Conservation (phyloP, 192 early-diverging fungal species). For the Thamnidium elegans region DNA sequence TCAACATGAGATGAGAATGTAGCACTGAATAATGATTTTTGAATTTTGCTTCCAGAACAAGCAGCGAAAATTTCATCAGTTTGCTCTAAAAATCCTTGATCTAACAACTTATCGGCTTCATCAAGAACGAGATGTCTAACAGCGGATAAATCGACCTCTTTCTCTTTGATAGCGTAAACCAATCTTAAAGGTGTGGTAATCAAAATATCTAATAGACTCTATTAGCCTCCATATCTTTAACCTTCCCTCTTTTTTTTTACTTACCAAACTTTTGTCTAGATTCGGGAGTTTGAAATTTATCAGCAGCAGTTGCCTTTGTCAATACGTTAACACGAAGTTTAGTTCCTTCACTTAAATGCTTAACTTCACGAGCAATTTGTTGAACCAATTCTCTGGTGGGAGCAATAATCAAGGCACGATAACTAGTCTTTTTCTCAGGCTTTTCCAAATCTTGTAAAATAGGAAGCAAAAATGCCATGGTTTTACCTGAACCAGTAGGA, state of each 20-base stretch:
- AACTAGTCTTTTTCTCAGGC: constrained; percentile 71
- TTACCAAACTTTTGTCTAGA: constrained; percentile 65
- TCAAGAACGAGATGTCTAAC: constrained; percentile 76
- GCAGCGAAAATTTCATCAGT: constrained; percentile 86
- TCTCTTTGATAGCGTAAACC: constrained; percentile 80
- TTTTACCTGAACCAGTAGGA: constrained; percentile 98
- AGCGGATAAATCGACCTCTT: constrained; percentile 66
- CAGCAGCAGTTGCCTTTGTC: constrained; percentile 74
- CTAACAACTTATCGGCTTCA: constrained; percentile 82
- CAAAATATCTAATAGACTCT: constrained; percentile 66
- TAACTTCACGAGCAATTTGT: constrained; percentile 82
- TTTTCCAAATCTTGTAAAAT: constrained; percentile 83
- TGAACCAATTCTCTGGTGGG: constrained; percentile 93
- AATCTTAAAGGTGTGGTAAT: constrained; percentile 92
- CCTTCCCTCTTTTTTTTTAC: background rate
- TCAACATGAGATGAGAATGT: constrained; percentile 92
- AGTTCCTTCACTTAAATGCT: constrained; percentile 67
- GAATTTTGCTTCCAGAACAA: constrained; percentile 70
- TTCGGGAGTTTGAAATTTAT: constrained; percentile 63
- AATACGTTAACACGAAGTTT: constrained; percentile 82
- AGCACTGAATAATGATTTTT: constrained; percentile 89
- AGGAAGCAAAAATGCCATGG: constrained; percentile 88
- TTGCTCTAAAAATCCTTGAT: constrained; percentile 83
- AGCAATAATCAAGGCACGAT: constrained; percentile 88
- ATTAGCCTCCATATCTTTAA: background rate